A percentile compares a stretch with the other conserved stretches of the same genome.
Conservation (phyloP, 345 rosid species). For the Schrenkiella parvula region DNA sequence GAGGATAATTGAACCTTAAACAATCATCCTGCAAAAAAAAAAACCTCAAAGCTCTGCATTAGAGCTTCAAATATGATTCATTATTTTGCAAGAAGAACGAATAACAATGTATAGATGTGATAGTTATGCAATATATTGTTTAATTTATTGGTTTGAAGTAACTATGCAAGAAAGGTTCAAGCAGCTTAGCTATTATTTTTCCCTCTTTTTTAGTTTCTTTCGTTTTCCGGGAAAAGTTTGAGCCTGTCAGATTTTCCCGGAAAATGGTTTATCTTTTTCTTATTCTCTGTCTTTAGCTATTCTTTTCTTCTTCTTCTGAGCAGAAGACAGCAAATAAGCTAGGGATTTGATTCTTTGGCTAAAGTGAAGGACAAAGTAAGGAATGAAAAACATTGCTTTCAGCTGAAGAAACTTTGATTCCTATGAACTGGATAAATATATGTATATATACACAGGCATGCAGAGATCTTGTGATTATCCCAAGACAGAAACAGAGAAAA, state of each 20-base stretch:
- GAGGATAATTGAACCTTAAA: constrained; percentile 35
- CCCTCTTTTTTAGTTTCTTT: background rate
- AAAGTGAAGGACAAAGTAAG: constrained; percentile 15
- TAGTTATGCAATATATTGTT: constrained; percentile 5
- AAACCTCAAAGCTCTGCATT: constrained; percentile 2
- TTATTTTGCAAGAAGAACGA: constrained; percentile 14
- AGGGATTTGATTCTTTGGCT: constrained; percentile 31
- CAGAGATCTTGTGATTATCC: constrained; percentile 16
- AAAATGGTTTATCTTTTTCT: background rate
- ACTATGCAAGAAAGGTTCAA: background rate
- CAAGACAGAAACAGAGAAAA: constrained; percentile 14
- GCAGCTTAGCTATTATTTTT: background rate
- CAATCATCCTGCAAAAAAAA: background rate
- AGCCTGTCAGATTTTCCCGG: background rate
- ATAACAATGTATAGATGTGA: constrained; percentile 10
- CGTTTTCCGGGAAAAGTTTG: background rate
- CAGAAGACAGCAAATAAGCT: constrained; percentile 26
- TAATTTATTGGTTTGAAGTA: background rate
- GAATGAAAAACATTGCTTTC: constrained; percentile 42
- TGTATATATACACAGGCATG: background rate
- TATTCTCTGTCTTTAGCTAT: too few species aligned
- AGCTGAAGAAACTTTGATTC: constrained; percentile 34
- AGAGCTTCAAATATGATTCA: constrained; percentile 11
- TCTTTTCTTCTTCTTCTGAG: constrained; percentile 10
- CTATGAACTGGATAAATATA: constrained; percentile 7